These are phyloP conservation scores for Teratosphaeria nubilosa DNA, from an alignment of 2,329 filamentous ascomycete species.

Conservation along the genomic window DNA sequence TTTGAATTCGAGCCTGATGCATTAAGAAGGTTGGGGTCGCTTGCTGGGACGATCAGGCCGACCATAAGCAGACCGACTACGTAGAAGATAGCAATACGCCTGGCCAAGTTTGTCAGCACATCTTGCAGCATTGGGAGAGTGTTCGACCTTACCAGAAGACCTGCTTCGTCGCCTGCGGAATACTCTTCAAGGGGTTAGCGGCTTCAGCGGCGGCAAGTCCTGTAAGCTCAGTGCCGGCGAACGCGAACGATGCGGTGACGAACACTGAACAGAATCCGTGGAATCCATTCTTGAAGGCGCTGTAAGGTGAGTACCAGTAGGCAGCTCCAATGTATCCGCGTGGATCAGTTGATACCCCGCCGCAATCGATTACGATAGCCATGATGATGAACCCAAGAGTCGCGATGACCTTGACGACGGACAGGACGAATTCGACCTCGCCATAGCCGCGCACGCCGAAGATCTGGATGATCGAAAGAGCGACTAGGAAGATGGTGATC, in stretches of 20 bases:
- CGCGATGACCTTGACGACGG: constrained; percentile 31
- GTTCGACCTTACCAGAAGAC: constrained; percentile 22
- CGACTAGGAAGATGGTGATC: constrained; percentile 23
- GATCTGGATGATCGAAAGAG: constrained; percentile 20
- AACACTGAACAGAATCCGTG: constrained; percentile 56
- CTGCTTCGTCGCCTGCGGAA: constrained; percentile 25
- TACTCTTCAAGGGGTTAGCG: constrained; percentile 39
- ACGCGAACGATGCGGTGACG: constrained; percentile 54
- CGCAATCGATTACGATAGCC: constrained; percentile 49
- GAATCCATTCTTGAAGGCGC: constrained; percentile 46
- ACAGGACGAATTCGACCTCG: constrained; percentile 26
- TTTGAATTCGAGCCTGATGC: constrained; percentile 26
- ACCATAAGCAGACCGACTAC: constrained; percentile 24
- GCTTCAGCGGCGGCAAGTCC: constrained; percentile 47
- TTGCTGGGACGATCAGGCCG: constrained; percentile 24
- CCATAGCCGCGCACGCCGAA: constrained; percentile 28
- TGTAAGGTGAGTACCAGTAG: constrained; percentile 31
- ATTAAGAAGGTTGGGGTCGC: constrained; percentile 41
- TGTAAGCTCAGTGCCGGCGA: constrained; percentile 54
- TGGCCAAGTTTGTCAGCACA: constrained; percentile 7
- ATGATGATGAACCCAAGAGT: constrained; percentile 56
- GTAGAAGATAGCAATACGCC: constrained; percentile 24
- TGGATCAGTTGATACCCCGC: constrained; percentile 45
- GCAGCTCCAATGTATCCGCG: constrained; percentile 50
- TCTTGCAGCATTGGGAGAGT: background rate